These are phyloP conservation scores for Ustilago vetiveriae DNA, from an alignment of 1,284 basidiomycete species.

Conservation along the genomic window DNA sequence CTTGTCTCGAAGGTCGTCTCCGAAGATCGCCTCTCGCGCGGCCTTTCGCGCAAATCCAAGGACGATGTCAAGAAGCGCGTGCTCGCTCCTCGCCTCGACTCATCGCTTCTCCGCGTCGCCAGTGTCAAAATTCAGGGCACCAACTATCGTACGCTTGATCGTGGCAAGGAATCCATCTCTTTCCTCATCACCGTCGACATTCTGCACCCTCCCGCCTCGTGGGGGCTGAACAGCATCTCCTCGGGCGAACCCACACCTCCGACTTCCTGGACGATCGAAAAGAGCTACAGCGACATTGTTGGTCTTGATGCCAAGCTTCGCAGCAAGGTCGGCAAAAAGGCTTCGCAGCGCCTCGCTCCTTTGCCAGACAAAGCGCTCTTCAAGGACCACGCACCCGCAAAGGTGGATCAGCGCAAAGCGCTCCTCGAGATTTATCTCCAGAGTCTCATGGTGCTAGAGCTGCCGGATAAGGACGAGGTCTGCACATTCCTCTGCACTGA, in stretches of 20 bases:
- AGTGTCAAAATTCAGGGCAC: constrained; percentile 69
- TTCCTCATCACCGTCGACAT: constrained; percentile 74
- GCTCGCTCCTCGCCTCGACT: constrained; percentile 53
- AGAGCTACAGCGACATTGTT: constrained; percentile 89
- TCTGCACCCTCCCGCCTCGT: constrained; percentile 43
- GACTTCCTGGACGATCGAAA: constrained; percentile 89
- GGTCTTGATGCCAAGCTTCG: constrained; percentile 76
- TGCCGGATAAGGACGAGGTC: constrained; percentile 88
- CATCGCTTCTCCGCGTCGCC: constrained; percentile 51
- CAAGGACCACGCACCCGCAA: constrained; percentile 95
- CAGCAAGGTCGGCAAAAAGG: constrained; percentile 75
- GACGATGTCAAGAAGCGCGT: constrained; percentile 31
- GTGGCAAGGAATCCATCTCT: constrained; percentile 84
- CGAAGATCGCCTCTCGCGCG: constrained; percentile 23
- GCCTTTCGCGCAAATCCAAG: constrained; percentile 28
- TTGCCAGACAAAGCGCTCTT: constrained; percentile 92
- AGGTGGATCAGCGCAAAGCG: constrained; percentile 80
- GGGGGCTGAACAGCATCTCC: constrained; percentile 68
- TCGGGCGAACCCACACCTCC: constrained; percentile 71
- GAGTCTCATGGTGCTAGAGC: constrained; percentile 78
- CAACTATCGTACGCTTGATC: constrained; percentile 82
- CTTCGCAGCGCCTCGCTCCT: constrained; percentile 77
- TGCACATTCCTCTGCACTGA: constrained; percentile 92
- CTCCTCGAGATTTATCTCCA: constrained; percentile 88
- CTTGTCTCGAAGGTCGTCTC: constrained; percentile 30